Evolutionary conservation across 2,329 filamentous ascomycete genomes (phyloP), one percentile per base, ranked within the genome.

Genomic region (Colletotrichum ledebouriae): DNA sequence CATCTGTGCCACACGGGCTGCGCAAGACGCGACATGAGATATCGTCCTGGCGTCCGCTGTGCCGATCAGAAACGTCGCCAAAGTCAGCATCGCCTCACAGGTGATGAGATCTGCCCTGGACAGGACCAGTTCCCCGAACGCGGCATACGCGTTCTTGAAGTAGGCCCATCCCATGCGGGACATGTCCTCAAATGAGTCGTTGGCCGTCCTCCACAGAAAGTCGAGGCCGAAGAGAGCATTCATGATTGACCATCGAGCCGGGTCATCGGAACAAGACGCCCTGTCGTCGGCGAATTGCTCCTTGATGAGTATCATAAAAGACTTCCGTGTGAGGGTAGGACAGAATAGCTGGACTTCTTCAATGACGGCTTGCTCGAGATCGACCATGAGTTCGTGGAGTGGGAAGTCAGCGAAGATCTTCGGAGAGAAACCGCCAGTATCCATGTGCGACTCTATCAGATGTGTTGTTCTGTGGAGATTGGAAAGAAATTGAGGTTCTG

Each of bases 91-190:
- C 2, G 69, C 69, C 29, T 71, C 59, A 7, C 62, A 59, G 9
- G 66, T 47, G 33, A 29, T 37, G 3, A 63, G n/a, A 20, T 50
- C 37, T 2, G 33, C 11, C 11, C 52, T 52, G 9, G 29, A 46
- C 0, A 52, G 39, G 6, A 69, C 10, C 33, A 71, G 66, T 22
- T 69, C 60, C 3, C 66, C 29, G 9, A 71, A 58, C 0, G 57
- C 53, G 25, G 39, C 37, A n/a, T 61, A 69, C 2, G 66, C 56
- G 47, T 71, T 71, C 57, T 69, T 71, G 66, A 49, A 66, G 34
- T 42, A 71, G 11, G 49, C 46, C 69, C 66, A 69, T 20, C 49
- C 52, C 15, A 52, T 34, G 3, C 29, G 41, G 29, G 44, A 29
- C 41, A 69, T 29, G n/a, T 42, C 13, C 17, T 53, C 33, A 17